Percentiles rank a stretch among this genome's conserved stretches.
Evolutionary conservation across 176 grass and related monocot genomes (phyloP).

Genomic region (Oryza punctata): DNA sequence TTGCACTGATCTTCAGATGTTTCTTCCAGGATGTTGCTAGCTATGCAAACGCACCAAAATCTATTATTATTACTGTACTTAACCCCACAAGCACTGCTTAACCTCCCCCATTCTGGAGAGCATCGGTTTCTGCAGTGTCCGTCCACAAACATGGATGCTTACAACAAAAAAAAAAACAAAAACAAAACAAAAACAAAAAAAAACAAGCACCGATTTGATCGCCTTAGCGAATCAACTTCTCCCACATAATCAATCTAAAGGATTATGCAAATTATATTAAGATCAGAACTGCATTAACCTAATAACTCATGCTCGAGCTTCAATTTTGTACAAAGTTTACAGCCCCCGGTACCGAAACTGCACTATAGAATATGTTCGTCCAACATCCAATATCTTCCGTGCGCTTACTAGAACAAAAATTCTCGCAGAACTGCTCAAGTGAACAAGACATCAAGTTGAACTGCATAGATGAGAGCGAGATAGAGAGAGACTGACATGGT

Average conservation of each 20-base stretch:
- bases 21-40: neutral
- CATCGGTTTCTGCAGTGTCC: neutral
- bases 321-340: neutral
- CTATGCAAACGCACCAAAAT: too few species aligned
- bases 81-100: too few species aligned
- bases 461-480: neutral
- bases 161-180: neutral
- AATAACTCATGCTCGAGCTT: neutral
- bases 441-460: neutral
- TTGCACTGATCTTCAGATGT: neutral
- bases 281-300: neutral
- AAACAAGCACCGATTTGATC: neutral
- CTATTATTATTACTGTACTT: too few species aligned
- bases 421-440: neutral
- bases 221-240: neutral
- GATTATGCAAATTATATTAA: neutral
- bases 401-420: neutral
- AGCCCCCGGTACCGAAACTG: neutral
- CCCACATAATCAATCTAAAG: neutral
- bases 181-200: neutral
- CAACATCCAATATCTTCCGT: neutral
- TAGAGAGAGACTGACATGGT: conserved; percentile 63
- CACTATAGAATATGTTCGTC: neutral
- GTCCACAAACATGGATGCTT: neutral
- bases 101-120: neutral